These are phyloP conservation scores for Ceriops zippeliana DNA, from an alignment of 345 rosid genomes.

Conservation along the genomic window DNA sequence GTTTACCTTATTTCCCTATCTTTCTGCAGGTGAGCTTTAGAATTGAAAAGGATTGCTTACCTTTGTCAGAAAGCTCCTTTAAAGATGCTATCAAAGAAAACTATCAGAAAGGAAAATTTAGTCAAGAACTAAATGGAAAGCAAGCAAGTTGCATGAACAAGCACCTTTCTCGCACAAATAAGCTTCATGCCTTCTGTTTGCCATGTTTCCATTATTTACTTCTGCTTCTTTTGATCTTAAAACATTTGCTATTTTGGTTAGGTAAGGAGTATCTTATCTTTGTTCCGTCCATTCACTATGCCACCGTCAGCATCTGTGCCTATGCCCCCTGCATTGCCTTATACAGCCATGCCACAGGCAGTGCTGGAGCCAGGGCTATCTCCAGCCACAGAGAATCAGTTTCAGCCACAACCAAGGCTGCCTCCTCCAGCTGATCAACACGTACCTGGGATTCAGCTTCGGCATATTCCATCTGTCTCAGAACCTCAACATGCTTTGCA, in stretches of 20 bases:
- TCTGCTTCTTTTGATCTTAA: neutral
- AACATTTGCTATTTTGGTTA: constrained; percentile 17
- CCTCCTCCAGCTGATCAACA: constrained; percentile 10
- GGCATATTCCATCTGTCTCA: constrained; percentile 6
- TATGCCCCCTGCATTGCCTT: constrained; percentile 25
- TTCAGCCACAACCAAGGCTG: constrained; percentile 13
- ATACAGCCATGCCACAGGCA: constrained; percentile 10
- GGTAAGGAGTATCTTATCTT: constrained; percentile 39
- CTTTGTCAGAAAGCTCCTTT: constrained; percentile 43
- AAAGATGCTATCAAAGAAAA: constrained; percentile 40
- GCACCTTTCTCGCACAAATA: neutral
- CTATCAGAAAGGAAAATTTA: constrained; percentile 41
- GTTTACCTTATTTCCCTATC: neutral
- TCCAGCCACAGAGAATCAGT: constrained; percentile 27
- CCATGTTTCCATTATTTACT: constrained; percentile 3
- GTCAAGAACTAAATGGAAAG: constrained; percentile 41
- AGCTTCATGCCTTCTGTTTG: neutral
- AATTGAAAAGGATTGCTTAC: constrained; percentile 42
- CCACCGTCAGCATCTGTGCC: constrained; percentile 21
- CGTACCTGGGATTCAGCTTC: constrained; percentile 3
- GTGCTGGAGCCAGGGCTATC: neutral
- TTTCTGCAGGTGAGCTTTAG: constrained; percentile 46
- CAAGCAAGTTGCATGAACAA: constrained; percentile 30
- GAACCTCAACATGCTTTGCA: constrained; percentile 12
- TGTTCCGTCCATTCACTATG: constrained; percentile 38